A percentile compares a stretch with the other conserved stretches of the same genome.
Evolutionary conservation across 345 rosid species (phyloP).

Genomic region (Dipteronia sinensis): DNA sequence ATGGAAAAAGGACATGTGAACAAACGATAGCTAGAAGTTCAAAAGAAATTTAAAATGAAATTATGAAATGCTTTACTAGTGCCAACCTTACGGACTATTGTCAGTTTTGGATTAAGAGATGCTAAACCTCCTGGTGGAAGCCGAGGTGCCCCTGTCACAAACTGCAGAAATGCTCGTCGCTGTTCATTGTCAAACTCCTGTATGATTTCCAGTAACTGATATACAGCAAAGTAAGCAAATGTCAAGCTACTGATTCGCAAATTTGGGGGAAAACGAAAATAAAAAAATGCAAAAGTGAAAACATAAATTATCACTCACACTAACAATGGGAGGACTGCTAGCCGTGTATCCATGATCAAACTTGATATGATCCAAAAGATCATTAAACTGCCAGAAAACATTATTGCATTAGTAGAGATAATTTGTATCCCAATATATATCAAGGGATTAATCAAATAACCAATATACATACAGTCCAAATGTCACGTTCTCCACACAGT

Average conservation of each 20-base stretch:
- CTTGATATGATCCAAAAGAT: conserved; percentile 86
- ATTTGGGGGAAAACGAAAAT: background rate
- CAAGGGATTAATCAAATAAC: conserved; percentile 16
- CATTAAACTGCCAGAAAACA: conserved; percentile 55
- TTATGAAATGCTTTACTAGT: background rate
- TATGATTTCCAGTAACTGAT: conserved; percentile 77
- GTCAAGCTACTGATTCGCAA: conserved; percentile 19
- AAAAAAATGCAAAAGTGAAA: background rate
- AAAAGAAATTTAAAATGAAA: background rate
- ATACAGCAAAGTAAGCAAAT: conserved; percentile 14
- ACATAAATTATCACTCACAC: conserved; percentile 46
- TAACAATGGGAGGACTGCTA: conserved; percentile 79
- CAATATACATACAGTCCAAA: conserved; percentile 59
- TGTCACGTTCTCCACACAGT: conserved; percentile 82
- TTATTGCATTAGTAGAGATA: conserved; percentile 8
- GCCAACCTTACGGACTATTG: conserved; percentile 88
- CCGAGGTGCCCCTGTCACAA: conserved; percentile 94
- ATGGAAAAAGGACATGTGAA: background rate
- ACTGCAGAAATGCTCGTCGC: conserved; percentile 81
- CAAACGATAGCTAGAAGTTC: background rate
- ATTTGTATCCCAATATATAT: background rate
- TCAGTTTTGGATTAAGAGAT: conserved; percentile 82
- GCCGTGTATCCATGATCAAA: conserved; percentile 99
- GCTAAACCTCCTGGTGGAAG: conserved; percentile 95
- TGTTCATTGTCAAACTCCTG: conserved; percentile 66